Evolutionary conservation across 768 basidiomycete genomes (phyloP), one percentile per base, ranked within the genome.

Genomic region (Suillus subaureus): DNA sequence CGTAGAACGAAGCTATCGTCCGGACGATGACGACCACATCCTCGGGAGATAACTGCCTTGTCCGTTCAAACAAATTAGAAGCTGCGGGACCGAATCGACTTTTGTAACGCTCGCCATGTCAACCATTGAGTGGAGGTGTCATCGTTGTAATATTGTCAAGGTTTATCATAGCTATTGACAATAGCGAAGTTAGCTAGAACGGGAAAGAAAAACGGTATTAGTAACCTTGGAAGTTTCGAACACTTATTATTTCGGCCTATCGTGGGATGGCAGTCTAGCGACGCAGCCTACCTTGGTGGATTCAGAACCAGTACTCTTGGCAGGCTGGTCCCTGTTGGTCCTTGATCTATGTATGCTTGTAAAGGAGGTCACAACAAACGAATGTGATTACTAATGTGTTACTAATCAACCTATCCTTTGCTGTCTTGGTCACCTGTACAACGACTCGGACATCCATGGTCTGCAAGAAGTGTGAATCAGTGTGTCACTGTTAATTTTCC

Each of bases 381-480:
- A 1, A 33, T 21, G 54, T 23, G 55, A 56, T 60, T 21, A 60
- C 57, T 40, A 40, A 60, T 60, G 6, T 21, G 6, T 60, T 28
- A 60, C 57, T 42, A 40, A 60, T 60, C 57, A 60, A 18, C 26
- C 26, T 40, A 7, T 26, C 56, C 35, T 57, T 28, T 18, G 39
- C 35, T 37, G 28, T 52, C 28, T n/a, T 9, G 33, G 57, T 61
- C 69, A 37, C 40, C 26, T 58, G 39, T 58, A 9, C 15, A 28
- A 60, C 37, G 57, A 52, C 52, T 21, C 52, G 28, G 57, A 69
- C 65, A 40, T 56, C 47, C 79, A 94, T 94, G 93, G 93, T 94
- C 69, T 94, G 93, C 82, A 89, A 85, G 79, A 94, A 92, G 83
- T 94, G 93, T 78, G 91, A 93, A 80, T 81, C 84, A 77, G 92